Evolutionary conservation across 352 stramenopile genomes (phyloP), one percentile per base, ranked within the genome.

Genomic region (Pythium brassicae): DNA sequence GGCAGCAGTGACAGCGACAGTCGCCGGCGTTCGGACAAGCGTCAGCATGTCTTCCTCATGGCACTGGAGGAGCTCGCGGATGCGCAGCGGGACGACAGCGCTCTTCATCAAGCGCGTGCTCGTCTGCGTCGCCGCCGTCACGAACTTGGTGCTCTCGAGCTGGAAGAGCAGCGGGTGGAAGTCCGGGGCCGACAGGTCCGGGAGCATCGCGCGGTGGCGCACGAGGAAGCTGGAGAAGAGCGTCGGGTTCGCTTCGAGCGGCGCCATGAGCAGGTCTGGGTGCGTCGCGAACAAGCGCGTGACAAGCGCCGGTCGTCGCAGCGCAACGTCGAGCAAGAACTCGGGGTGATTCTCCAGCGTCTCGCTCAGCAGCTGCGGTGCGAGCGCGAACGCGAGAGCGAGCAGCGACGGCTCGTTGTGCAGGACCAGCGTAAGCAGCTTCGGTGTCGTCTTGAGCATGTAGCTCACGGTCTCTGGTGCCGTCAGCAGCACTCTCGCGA

Each of bases 171-270:
- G 66, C 4, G 78, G 66, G 26, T 87, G 67, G 20, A 89, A 84
- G 27, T 61, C 65, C n/a, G 71, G 71, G 40, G 68, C 74, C 2
- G 74, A 75, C 40, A 89, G 67, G 42, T 89, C 75, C 26, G 76
- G 77, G 8, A 92, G 54, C 27, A 84, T 56, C 11, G 72, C 72
- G 35, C 77, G 72, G 57, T 92, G 78, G 23, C 75, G 74, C 10
- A 78, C 56, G 3, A 92, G 65, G 37, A 90, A 85, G 26, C 73
- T 83, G 3, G 79, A 83, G 34, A 92, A 83, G 6, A 92, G 72
- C 6, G 72, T 80, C 10, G 82, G 79, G 34, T 90, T 89, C 2
- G 72, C 56, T 52, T 92, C 82, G 2, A 92, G 57, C 23, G 82
- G 78, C 55, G 87, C 79, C 51, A 90, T 66, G 27, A 92, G 58